These are phyloP conservation scores for Linnemannia schmuckeri DNA, from an alignment of 192 early-diverging fungal species.

Conservation along the genomic window DNA sequence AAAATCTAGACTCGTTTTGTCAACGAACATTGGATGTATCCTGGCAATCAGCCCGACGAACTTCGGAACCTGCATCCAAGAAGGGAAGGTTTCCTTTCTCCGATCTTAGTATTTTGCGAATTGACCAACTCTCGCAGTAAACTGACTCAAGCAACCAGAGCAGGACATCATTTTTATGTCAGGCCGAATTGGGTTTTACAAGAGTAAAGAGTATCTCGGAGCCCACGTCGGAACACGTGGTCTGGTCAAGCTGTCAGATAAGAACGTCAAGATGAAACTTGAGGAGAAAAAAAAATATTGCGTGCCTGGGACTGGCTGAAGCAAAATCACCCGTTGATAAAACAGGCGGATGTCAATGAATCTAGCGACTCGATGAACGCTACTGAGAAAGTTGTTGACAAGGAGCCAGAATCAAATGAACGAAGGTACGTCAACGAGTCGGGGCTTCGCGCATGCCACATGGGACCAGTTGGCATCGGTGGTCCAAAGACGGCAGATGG, in stretches of 20 bases:
- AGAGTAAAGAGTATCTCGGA: too few relatives aligned
- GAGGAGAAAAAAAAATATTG: conserved; percentile 15
- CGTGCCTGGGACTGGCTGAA: conserved; percentile 31
- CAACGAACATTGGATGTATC: conserved; percentile 28
- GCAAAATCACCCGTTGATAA: conserved; percentile 27
- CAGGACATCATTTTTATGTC: too few relatives aligned
- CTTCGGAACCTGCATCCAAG: conserved; percentile 22
- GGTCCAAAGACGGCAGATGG: conserved; percentile 26
- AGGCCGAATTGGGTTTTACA: too few relatives aligned
- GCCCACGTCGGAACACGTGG: conserved; percentile 27
- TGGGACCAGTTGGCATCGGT: conserved; percentile 19
- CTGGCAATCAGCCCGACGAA: conserved; percentile 16
- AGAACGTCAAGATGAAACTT: neutral
- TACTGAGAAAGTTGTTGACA: conserved; percentile 5
- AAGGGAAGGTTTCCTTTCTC: conserved; percentile 19
- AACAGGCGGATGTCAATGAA: conserved; percentile 7
- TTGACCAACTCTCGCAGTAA: too few relatives aligned
- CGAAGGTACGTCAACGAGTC: conserved; percentile 4
- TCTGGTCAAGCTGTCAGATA: conserved; percentile 14
- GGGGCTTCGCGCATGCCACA: conserved; percentile 8
- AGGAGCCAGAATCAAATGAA: neutral
- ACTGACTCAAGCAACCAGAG: too few relatives aligned
- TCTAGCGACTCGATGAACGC: conserved; percentile 27
- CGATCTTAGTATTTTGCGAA: too few relatives aligned
- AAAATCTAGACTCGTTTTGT: conserved; percentile 18